These are phyloP conservation scores for Plasmodium yoelii DNA, from an alignment of 169 alveolate genomes.

Conservation along the genomic window DNA sequence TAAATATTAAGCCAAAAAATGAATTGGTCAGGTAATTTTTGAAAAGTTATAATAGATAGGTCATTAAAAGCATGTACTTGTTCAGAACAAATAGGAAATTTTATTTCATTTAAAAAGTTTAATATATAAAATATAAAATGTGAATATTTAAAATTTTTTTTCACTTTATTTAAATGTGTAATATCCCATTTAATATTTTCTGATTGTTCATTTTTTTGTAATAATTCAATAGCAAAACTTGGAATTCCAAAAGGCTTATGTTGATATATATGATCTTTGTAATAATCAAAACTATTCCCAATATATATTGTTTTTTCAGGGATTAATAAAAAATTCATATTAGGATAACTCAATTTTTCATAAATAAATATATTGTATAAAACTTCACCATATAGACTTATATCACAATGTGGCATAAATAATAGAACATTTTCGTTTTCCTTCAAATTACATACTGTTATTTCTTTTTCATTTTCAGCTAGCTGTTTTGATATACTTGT, in stretches of 20 bases:
- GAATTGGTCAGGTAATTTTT: constrained; percentile 7
- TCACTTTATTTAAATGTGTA: not conserved
- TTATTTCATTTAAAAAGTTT: constrained; percentile 24
- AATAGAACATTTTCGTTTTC: not conserved
- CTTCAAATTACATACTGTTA: not conserved
- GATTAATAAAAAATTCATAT: constrained; percentile 25
- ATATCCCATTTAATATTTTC: not conserved
- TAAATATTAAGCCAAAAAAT: constrained; percentile 28
- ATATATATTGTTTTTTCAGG: constrained; percentile 30
- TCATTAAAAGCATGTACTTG: constrained; percentile 37
- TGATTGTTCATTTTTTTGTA: constrained; percentile 3
- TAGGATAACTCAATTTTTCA: constrained; percentile 30
- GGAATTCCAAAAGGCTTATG: constrained; percentile 64
- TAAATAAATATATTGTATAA: constrained; percentile 23
- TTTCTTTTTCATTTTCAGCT: not conserved
- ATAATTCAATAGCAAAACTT: constrained; percentile 11
- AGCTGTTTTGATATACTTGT: not conserved
- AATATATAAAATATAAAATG: constrained; percentile 52
- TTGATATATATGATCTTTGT: constrained; percentile 25
- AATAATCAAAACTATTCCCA: constrained; percentile 59
- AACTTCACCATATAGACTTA: constrained; percentile 47
- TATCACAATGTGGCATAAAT: constrained; percentile 73
- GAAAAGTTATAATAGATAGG: constrained; percentile 22
- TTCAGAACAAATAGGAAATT: constrained; percentile 48
- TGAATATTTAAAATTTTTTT: constrained; percentile 11